These are phyloP conservation scores for Dalbergia oliveri DNA, from an alignment of 306 rosid species.

Conservation along the genomic window DNA sequence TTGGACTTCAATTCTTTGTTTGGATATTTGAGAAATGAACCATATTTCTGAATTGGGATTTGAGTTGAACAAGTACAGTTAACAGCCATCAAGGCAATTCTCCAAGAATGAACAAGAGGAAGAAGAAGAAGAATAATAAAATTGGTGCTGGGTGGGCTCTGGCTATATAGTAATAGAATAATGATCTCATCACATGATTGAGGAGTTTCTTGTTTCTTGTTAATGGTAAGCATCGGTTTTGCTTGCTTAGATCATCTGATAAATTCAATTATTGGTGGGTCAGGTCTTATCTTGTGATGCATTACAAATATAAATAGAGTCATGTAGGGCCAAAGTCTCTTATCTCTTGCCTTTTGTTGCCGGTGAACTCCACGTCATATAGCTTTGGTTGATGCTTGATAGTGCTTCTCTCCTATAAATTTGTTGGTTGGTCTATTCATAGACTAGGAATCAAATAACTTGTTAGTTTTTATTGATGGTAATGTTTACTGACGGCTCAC, in stretches of 20 bases:
- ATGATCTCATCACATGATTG: constrained; percentile 16
- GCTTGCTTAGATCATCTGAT: constrained; percentile 9
- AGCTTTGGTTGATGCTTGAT: constrained; percentile 15
- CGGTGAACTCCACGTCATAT: constrained; percentile 47
- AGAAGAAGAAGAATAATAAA: constrained; percentile 25
- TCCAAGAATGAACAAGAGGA: background rate
- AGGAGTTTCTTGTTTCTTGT: background rate
- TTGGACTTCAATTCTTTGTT: constrained; percentile 52
- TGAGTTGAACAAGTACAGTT: constrained; percentile 47
- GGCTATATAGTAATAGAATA: constrained; percentile 42
- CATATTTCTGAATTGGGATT: constrained; percentile 52
- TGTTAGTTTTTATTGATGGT: background rate
- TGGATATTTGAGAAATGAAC: constrained; percentile 52
- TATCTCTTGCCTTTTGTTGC: constrained; percentile 58
- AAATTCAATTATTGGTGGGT: constrained; percentile 59
- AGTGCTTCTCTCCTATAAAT: constrained; percentile 39
- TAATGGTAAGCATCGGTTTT: constrained; percentile 13
- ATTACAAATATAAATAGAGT: constrained; percentile 31
- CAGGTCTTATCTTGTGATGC: constrained; percentile 53
- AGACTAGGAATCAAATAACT: background rate
- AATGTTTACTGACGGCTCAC: background rate
- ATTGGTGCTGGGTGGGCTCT: constrained; percentile 26
- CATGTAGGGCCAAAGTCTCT: constrained; percentile 54
- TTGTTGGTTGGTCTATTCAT: constrained; percentile 54
- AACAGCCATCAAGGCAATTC: constrained; percentile 63